phyloP scores from a whole-genome alignment of 805 yeast genomes.

The Lachancea waltii region DNA sequence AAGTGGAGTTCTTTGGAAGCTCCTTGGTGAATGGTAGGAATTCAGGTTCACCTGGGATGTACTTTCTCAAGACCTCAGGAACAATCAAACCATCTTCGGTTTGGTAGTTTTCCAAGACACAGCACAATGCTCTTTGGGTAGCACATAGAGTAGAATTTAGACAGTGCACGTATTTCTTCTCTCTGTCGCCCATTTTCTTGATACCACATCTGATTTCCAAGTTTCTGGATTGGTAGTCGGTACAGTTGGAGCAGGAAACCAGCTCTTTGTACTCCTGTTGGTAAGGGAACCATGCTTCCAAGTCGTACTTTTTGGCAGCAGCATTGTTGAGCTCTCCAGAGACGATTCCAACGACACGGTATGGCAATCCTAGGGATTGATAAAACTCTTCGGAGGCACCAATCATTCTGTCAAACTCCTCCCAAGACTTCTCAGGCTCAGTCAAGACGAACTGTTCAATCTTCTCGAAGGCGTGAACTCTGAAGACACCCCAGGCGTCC shows the following conservation, averaged over 20 bases:
- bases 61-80: constrained; percentile 93
- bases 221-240: constrained; percentile 98
- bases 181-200: constrained; percentile 88
- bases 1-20: constrained; percentile 89
- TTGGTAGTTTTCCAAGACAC: constrained; percentile 96
- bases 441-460: constrained; percentile 94
- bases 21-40: constrained; percentile 87
- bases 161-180: constrained; percentile 97
- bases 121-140: constrained; percentile 96
- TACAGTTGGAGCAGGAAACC: constrained; percentile 98
- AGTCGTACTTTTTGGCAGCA: constrained; percentile 97
- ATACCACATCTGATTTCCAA: constrained; percentile 98
- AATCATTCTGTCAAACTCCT: constrained; percentile 95
- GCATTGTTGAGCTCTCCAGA: constrained; percentile 98
- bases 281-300: constrained; percentile 99
- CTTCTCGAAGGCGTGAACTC: constrained; percentile 98
- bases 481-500: constrained; percentile 99
- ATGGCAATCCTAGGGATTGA: constrained; percentile 85
- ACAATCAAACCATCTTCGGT: constrained; percentile 89
- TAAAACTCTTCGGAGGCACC: constrained; percentile 86
- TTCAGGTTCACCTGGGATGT: constrained; percentile 98
- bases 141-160: constrained; percentile 96
- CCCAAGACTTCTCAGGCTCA: constrained; percentile 98
- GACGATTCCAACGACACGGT: constrained; percentile 95
- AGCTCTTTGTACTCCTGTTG: constrained; percentile 97